Evolutionary conservation across 1,139 yeast species (phyloP).

Genomic region (Kluyveromyces sp.): DNA sequence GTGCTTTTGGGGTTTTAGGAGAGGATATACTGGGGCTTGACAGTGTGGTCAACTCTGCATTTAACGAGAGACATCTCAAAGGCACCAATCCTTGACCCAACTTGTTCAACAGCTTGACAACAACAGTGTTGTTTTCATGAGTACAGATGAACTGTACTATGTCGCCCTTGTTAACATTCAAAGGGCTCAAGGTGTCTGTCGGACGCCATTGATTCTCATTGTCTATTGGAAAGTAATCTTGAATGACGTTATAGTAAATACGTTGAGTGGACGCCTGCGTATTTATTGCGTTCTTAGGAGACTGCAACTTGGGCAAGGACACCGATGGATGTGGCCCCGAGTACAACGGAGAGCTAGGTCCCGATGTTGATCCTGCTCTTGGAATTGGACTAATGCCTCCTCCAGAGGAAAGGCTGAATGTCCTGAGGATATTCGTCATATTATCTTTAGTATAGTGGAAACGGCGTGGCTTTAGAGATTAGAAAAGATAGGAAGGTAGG

Average conservation of each 20-base stretch:
- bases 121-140: slow-evolving; percentile 11
- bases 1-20: neutral
- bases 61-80: slow-evolving; percentile 13
- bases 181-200: neutral
- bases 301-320: too few relatives aligned
- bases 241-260: slow-evolving; percentile 8
- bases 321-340: too few relatives aligned
- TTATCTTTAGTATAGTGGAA: too few relatives aligned
- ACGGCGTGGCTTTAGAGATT: neutral
- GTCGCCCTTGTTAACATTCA: slow-evolving; percentile 15
- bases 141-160: slow-evolving; percentile 17
- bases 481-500: neutral
- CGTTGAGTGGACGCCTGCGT: neutral
- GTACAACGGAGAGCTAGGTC: too few relatives aligned
- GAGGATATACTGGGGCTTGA: neutral
- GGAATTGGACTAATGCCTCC: neutral
- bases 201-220: neutral
- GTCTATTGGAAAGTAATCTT: slow-evolving; percentile 9
- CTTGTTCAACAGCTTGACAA: slow-evolving; percentile 17
- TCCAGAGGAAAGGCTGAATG: neutral
- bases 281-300: too few relatives aligned
- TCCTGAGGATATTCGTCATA: slow-evolving; percentile 1
- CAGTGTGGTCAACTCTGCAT: slow-evolving; percentile 9
- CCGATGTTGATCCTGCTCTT: too few relatives aligned
- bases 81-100: slow-evolving; percentile 22